phyloP scores from a whole-genome alignment of 208 protist genomes.

The Porcisia deanei region DNA sequence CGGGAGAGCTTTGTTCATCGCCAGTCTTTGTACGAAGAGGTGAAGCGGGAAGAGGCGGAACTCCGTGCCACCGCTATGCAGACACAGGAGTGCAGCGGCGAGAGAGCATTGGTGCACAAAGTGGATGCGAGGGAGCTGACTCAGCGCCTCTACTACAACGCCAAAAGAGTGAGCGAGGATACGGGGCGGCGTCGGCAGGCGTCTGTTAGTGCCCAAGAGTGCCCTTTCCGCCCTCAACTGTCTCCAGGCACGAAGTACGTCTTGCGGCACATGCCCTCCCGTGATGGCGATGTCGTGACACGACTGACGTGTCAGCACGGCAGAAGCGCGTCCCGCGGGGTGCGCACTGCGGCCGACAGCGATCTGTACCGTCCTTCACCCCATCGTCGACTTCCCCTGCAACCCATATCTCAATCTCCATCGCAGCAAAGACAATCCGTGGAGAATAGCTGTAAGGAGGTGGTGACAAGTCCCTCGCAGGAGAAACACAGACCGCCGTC shows the following conservation, averaged over 20 bases:
- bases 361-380: constrained; percentile 11
- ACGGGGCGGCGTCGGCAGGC: constrained; percentile 31
- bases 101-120: not conserved
- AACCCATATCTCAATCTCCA: not conserved
- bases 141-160: constrained; percentile 60
- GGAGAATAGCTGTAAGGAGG: not conserved
- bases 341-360: not conserved
- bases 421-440: not conserved
- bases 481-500: not conserved
- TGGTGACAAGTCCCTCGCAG: not conserved
- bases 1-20: constrained; percentile 65
- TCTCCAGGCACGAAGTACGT: constrained; percentile 67
- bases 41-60: constrained; percentile 50
- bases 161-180: constrained; percentile 28
- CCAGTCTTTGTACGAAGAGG: constrained; percentile 68
- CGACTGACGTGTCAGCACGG: constrained; percentile 36
- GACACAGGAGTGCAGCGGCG: not conserved
- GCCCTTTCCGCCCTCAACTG: constrained; percentile 64
- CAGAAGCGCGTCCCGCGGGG: not conserved
- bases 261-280: constrained; percentile 27
- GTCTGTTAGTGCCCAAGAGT: constrained; percentile 34
- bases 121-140: constrained; percentile 33
- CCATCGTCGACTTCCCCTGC: no score
- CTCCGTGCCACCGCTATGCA: constrained; percentile 7
- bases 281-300: constrained; percentile 73